phyloP scores from a whole-genome alignment of 345 rosid genomes.

The Pugionium cornutum region DNA sequence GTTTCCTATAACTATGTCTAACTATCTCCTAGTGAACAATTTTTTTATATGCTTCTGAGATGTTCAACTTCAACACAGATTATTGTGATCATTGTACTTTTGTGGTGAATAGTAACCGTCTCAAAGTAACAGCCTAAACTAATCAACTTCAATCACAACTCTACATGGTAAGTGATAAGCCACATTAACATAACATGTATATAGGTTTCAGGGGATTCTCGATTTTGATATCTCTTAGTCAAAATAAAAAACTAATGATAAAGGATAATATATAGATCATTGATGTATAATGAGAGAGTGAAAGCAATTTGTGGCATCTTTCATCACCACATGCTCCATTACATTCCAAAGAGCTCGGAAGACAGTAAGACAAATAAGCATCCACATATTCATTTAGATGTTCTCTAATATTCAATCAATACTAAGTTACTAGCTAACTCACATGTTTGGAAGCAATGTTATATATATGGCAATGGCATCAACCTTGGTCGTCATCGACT shows the following conservation, averaged over 20 bases:
- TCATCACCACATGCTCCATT: constrained; percentile 13
- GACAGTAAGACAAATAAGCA: constrained; percentile 27
- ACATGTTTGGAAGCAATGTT: neutral
- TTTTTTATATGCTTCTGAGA: no score
- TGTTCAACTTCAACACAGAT: no score
- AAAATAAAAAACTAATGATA: neutral
- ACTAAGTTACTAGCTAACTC: constrained; percentile 28
- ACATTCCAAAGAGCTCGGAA: constrained; percentile 31
- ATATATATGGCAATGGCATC: neutral
- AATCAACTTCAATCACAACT: no score
- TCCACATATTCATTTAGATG: constrained; percentile 5
- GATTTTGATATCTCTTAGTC: neutral
- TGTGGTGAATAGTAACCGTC: no score
- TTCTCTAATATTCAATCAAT: constrained; percentile 14
- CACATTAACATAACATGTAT: no score
- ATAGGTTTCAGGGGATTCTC: no score
- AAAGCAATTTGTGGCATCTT: constrained; percentile 19
- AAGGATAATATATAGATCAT: neutral
- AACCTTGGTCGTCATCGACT: constrained; percentile 13
- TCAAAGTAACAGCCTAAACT: no score
- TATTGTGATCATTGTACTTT: no score
- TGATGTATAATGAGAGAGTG: constrained; percentile 2
- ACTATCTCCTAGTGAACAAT: no score
- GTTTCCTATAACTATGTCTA: no score
- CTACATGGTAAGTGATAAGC: no score